Base-by-base conservation (phyloP, 768 basidiomycete genomes). In the Leccinum rimulosum region DNA sequence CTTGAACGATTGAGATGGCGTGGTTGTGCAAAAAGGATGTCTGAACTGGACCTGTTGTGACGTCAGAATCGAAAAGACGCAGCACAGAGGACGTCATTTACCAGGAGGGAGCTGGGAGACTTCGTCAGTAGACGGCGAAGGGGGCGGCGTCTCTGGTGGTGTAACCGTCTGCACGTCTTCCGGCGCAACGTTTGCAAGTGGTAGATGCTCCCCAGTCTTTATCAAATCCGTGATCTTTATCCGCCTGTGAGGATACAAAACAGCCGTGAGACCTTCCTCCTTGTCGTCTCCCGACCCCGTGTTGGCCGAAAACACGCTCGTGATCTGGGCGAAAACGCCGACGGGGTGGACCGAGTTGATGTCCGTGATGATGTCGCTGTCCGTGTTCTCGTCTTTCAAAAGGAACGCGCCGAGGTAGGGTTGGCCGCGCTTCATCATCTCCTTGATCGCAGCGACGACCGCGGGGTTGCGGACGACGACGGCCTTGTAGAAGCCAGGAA, bases 401-500 rank as follows among this genome's bases (percentile, higher is more conserved):
- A 98, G 77, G 79, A 98, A 98, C 28, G 95, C 96, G 54, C 96
- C 96, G 58, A 99, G 84, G 73, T 99, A 98, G 0, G 95, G 95
- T 71, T 98, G 96, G 0, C 95, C 95, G 47, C 93, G 93, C 65
- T 89, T 89, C 84, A 96, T 92, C 86, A 96, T 92, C 70, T 97
- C 95, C 75, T 94, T 92, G 70, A 99, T 91, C 14, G 95, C 93
- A 8, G 87, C 85, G 40, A 98, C 94, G 33, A 99, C 96, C 0
- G 85, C 82, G 0, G 93, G 93, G 64, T 98, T 91, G 22, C 88
- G 84, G 54, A 99, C 83, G 58, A 98, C 94, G 52, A 98, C 95
- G 3, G 95, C 96, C 73, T 98, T 97, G 82, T 98, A 98, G 75
- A 98, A 97, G 31, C 95, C 94, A 4, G 96, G 96, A 77, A 98